phyloP scores from a whole-genome alignment of 2,329 filamentous ascomycete species.

The Colletotrichum sp. region DNA sequence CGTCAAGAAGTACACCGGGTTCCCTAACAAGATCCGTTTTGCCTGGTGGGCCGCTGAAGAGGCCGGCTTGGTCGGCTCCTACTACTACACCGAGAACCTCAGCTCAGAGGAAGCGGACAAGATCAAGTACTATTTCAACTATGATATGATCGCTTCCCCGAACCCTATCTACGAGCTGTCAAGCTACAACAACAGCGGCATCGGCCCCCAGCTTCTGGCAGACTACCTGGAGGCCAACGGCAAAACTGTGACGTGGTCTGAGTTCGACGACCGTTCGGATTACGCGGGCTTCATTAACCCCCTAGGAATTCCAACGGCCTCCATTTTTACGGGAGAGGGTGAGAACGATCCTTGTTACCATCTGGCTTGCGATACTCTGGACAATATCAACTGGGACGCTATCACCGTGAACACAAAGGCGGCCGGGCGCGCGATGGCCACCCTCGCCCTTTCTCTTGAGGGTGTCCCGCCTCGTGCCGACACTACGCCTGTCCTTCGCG shows the following conservation, averaged over 20 bases:
- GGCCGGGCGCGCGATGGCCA: conserved; percentile 56
- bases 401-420: conserved; percentile 41
- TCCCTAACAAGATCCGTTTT: conserved; percentile 46
- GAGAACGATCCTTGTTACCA: conserved; percentile 42
- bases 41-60: conserved; percentile 49
- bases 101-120: conserved; percentile 47
- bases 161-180: conserved; percentile 35
- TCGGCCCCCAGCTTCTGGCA: conserved; percentile 37
- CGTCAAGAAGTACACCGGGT: conserved; percentile 39
- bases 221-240: conserved; percentile 39
- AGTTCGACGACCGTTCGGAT: conserved; percentile 41
- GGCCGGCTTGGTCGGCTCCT: conserved; percentile 45
- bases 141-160: conserved; percentile 68
- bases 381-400: conserved; percentile 45
- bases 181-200: conserved; percentile 42
- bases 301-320: conserved; percentile 42
- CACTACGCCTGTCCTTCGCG: conserved; percentile 28
- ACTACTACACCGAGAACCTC: conserved; percentile 43
- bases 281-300: conserved; percentile 42
- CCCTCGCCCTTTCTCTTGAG: conserved; percentile 39
- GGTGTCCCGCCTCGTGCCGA: conserved; percentile 35
- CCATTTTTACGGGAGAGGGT: conserved; percentile 45
- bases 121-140: conserved; percentile 72
- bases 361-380: conserved; percentile 41
- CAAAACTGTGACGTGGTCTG: conserved; percentile 32